Evolutionary conservation across 306 rosid species (phyloP).

Genomic region (Cicer pinnatifidum): DNA sequence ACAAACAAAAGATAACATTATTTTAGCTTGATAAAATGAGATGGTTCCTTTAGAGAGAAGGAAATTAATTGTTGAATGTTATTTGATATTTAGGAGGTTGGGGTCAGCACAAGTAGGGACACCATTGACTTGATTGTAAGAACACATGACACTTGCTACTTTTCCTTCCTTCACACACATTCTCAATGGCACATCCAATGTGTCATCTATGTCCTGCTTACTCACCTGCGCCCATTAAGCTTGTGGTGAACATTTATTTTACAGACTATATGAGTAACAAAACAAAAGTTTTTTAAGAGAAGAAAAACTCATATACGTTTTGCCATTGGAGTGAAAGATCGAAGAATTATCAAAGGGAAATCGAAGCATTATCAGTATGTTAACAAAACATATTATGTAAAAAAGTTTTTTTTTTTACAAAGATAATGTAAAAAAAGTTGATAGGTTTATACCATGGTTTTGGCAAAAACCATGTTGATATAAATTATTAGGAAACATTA

Average conservation of each 20-base stretch:
- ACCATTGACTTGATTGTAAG: slow-evolving; percentile 93
- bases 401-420: too few relatives aligned
- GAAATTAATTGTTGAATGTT: not conserved
- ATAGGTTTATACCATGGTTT: too few relatives aligned
- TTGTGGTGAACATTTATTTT: not conserved
- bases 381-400: too few relatives aligned
- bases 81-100: slow-evolving; percentile 55
- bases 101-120: slow-evolving; percentile 98
- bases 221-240: slow-evolving; percentile 61
- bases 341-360: too few relatives aligned
- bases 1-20: slow-evolving; percentile 7
- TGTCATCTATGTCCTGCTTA: slow-evolving; percentile 88
- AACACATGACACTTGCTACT: slow-evolving; percentile 94
- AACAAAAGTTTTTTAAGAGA: too few relatives aligned
- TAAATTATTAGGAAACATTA: too few relatives aligned
- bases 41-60: not conserved
- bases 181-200: slow-evolving; percentile 84
- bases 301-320: too few relatives aligned
- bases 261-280: not conserved
- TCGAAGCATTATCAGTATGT: too few relatives aligned
- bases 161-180: slow-evolving; percentile 90
- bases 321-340: too few relatives aligned
- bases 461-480: too few relatives aligned
- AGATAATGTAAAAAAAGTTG: too few relatives aligned
- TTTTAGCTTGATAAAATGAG: not conserved